Conservation (phyloP, 371 early-diverging fungal species). For the Rhizopus arrhizus region DNA sequence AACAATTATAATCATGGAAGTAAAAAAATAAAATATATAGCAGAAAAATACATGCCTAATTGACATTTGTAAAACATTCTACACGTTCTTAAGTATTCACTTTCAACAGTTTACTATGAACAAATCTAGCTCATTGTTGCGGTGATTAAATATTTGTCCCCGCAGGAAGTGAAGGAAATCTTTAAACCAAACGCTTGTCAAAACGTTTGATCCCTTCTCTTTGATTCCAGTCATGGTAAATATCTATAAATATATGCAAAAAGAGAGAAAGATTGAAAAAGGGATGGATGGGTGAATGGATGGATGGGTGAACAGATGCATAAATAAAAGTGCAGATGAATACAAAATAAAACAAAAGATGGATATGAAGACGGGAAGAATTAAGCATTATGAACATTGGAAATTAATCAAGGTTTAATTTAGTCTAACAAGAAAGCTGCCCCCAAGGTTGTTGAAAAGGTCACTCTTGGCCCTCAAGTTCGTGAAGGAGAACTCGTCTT, state of each 20-base stretch:
- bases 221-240: slow-evolving; percentile 41
- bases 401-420: slow-evolving; percentile 1
- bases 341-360: slow-evolving; percentile 1
- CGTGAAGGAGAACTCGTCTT: slow-evolving; percentile 98
- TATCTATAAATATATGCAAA: neutral
- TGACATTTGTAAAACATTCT: too few relatives aligned
- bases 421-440: slow-evolving; percentile 74
- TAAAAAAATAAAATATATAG: too few relatives aligned
- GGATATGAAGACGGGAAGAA: neutral
- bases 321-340: slow-evolving; percentile 3
- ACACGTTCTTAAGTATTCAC: too few relatives aligned
- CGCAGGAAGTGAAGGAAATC: too few relatives aligned
- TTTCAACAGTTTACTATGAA: too few relatives aligned
- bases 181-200: neutral
- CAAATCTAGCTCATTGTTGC: too few relatives aligned
- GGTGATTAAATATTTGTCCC: too few relatives aligned
- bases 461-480: slow-evolving; percentile 96
- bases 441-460: slow-evolving; percentile 81
- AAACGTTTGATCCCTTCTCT: slow-evolving; percentile 17
- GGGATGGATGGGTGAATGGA: slow-evolving; percentile 14
- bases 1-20: too few relatives aligned
- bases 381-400: neutral
- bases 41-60: too few relatives aligned
- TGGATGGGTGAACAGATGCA: slow-evolving; percentile 1
- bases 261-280: neutral